phyloP scores from a whole-genome alignment of 495 filamentous ascomycete species.

The Thermothielavioides terrestris region DNA sequence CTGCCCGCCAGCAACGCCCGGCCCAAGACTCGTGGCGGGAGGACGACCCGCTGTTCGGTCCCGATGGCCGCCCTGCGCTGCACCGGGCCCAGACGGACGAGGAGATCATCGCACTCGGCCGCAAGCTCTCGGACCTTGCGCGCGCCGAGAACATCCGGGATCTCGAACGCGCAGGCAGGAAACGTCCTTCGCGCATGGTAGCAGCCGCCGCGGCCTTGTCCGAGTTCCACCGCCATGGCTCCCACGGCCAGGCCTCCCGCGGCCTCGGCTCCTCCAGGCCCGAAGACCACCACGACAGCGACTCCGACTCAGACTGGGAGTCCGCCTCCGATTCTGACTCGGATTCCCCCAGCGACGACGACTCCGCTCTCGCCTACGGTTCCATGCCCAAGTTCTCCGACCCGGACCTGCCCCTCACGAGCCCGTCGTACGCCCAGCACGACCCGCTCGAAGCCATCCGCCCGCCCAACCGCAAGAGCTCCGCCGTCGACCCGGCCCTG shows the following conservation, averaged over 20 bases:
- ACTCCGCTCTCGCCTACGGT: slow-evolving; percentile 42
- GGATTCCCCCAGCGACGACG: slow-evolving; percentile 30
- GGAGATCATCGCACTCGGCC: slow-evolving; percentile 41
- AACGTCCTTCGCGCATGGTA: slow-evolving; percentile 30
- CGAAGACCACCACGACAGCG: slow-evolving; percentile 18
- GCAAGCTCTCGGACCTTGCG: slow-evolving; percentile 38
- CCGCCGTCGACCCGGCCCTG: slow-evolving; percentile 43
- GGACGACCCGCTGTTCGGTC: slow-evolving; percentile 11
- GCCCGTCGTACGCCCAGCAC: not conserved
- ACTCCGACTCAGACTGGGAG: slow-evolving; percentile 35
- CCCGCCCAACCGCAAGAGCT: slow-evolving; percentile 34
- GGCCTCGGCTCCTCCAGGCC: slow-evolving; percentile 34
- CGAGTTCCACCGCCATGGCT: slow-evolving; percentile 30
- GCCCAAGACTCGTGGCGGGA: slow-evolving; percentile 10
- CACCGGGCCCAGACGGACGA: slow-evolving; percentile 37
- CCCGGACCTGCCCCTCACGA: slow-evolving; percentile 16
- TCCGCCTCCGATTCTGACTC: slow-evolving; percentile 35
- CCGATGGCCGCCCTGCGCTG: slow-evolving; percentile 23
- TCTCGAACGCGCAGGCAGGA: slow-evolving; percentile 30
- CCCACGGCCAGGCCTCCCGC: slow-evolving; percentile 18
- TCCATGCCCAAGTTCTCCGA: slow-evolving; percentile 25
- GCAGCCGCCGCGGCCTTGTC: slow-evolving; percentile 30
- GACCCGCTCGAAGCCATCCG: slow-evolving; percentile 22
- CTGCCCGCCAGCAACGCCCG: not conserved
- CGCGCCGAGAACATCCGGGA: slow-evolving; percentile 36